phyloP scores from a whole-genome alignment of 371 early-diverging fungal species.

The Mucor racemosus region DNA sequence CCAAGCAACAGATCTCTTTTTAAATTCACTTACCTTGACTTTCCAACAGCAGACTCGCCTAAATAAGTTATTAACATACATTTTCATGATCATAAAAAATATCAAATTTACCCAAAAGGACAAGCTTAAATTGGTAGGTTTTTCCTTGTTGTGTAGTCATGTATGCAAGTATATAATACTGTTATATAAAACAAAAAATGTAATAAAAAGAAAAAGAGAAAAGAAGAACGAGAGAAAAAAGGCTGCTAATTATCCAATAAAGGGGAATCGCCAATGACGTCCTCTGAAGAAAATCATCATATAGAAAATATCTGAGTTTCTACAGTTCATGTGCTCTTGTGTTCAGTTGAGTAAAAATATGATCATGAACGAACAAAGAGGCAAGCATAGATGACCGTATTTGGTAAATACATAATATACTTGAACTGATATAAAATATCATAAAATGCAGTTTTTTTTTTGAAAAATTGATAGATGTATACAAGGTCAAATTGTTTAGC shows the following conservation, averaged over 20 bases:
- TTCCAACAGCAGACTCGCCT: slow-evolving; percentile 92
- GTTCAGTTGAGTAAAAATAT: slow-evolving; percentile 1
- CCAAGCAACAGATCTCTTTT: neutral
- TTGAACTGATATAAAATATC: neutral
- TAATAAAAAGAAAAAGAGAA: slow-evolving; percentile 1
- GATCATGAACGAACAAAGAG: neutral
- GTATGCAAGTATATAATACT: neutral
- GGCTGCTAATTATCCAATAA: slow-evolving; percentile 3
- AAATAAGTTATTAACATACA: neutral
- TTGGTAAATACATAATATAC: neutral
- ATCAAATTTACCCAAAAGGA: slow-evolving; percentile 66
- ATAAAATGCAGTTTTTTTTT: neutral
- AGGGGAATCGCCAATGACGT: slow-evolving; percentile 10
- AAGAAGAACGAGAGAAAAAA: slow-evolving; percentile 4
- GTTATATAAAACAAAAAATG: neutral
- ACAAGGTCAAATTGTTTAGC: too few relatives aligned
- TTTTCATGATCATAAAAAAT: neutral
- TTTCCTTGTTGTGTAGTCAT: slow-evolving; percentile 41
- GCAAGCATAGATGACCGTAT: neutral
- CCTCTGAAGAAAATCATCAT: slow-evolving; percentile 1
- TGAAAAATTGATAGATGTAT: neutral
- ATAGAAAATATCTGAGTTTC: neutral
- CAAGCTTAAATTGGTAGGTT: slow-evolving; percentile 80
- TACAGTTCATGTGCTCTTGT: slow-evolving; percentile 2
- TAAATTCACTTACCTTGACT: slow-evolving; percentile 69